phyloP scores from a whole-genome alignment of 2,329 filamentous ascomycete species.

The Fusarium globosum region DNA sequence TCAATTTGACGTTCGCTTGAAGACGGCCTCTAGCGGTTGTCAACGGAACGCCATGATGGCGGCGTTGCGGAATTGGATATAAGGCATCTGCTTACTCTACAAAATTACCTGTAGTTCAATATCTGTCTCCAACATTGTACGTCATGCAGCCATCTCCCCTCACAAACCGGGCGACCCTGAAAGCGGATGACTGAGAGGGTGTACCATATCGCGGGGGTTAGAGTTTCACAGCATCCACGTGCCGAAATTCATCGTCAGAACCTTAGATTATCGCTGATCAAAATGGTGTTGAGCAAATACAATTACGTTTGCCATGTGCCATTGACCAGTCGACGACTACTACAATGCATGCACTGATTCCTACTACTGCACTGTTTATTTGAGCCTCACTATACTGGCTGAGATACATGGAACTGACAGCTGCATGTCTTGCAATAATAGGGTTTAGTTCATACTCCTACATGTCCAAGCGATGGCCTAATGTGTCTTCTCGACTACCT shows the following conservation, averaged over 20 bases:
- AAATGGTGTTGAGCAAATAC: slow-evolving; percentile 18
- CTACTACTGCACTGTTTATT: neutral
- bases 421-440: slow-evolving; percentile 24
- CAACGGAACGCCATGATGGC: slow-evolving; percentile 26
- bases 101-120: neutral
- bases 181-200: slow-evolving; percentile 15
- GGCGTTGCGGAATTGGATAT: slow-evolving; percentile 6
- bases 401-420: slow-evolving; percentile 5
- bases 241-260: slow-evolving; percentile 4
- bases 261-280: slow-evolving; percentile 10
- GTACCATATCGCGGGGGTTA: slow-evolving; percentile 27
- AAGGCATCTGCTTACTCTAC: slow-evolving; percentile 1
- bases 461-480: slow-evolving; percentile 18
- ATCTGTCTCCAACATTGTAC: slow-evolving; percentile 6
- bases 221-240: slow-evolving; percentile 28
- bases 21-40: slow-evolving; percentile 44
- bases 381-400: neutral
- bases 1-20: slow-evolving; percentile 15
- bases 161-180: slow-evolving; percentile 30
- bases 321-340: neutral
- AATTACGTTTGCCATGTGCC: slow-evolving; percentile 29
- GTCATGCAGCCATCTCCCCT: slow-evolving; percentile 32
- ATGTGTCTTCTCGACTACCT: slow-evolving; percentile 27
- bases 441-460: slow-evolving; percentile 7
- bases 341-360: neutral